A percentile compares a stretch with the other conserved stretches of the same genome.
phyloP scores from a whole-genome alignment of 2,329 filamentous ascomycete genomes.

The Ceratocystiopsis sp. region DNA sequence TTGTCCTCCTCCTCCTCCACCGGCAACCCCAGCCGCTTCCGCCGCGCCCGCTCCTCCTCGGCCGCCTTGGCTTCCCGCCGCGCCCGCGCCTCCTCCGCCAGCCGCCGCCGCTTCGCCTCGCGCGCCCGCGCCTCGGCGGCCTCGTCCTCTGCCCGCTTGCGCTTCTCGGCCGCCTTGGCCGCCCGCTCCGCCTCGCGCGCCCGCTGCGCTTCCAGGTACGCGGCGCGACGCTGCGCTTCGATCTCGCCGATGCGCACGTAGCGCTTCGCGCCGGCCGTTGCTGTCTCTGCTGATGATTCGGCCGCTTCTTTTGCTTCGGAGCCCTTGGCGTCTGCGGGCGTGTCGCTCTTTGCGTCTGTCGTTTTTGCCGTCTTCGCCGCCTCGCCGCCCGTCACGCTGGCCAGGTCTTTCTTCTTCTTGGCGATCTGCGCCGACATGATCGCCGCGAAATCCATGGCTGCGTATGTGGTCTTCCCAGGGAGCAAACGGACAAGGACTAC shows the following conservation, averaged over 20 bases:
- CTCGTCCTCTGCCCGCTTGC: conserved; percentile 77
- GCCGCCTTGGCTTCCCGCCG: conserved; percentile 56
- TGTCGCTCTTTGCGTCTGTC: neutral
- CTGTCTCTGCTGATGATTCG: neutral
- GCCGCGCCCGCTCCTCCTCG: conserved; percentile 52
- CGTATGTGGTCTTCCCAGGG: too few relatives aligned
- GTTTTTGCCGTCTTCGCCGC: neutral
- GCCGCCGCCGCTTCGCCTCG: conserved; percentile 63
- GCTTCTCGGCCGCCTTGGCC: conserved; percentile 57
- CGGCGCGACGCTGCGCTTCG: conserved; percentile 64
- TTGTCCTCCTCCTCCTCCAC: conserved; percentile 34
- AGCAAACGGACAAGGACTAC: too few relatives aligned
- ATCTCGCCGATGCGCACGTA: conserved; percentile 73
- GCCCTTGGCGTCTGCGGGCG: too few relatives aligned
- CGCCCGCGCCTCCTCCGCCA: conserved; percentile 64
- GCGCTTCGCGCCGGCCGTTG: conserved; percentile 35
- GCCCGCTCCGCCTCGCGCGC: conserved; percentile 54
- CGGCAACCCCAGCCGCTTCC: conserved; percentile 66
- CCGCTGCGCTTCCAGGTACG: conserved; percentile 70
- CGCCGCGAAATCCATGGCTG: conserved; percentile 90
- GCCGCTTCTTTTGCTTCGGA: too few relatives aligned
- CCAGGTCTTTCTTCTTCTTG: conserved; percentile 36
- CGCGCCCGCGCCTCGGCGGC: conserved; percentile 49
- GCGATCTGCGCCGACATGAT: conserved; percentile 88
- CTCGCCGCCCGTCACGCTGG: too few relatives aligned